These are phyloP conservation scores for Phytophthora tentaculata DNA, from an alignment of 352 stramenopile species.

Conservation along the genomic window DNA sequence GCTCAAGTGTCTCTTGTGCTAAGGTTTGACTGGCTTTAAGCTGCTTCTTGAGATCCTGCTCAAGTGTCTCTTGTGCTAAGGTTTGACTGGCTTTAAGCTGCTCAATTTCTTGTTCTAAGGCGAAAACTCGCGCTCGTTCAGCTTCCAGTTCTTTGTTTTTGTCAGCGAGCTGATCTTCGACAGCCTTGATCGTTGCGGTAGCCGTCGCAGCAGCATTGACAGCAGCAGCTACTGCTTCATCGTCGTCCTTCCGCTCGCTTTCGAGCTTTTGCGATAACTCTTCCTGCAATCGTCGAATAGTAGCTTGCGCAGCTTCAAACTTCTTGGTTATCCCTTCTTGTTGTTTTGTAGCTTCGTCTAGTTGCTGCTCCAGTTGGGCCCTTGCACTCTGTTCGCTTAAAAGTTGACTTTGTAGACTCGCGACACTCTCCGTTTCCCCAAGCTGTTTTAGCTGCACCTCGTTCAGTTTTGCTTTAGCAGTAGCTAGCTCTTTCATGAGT, in stretches of 20 bases:
- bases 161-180: slow-evolving; percentile 24
- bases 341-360: slow-evolving; percentile 33
- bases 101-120: slow-evolving; percentile 36
- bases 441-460: slow-evolving; percentile 27
- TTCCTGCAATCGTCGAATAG: slow-evolving; percentile 40
- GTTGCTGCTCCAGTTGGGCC: slow-evolving; percentile 27
- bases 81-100: slow-evolving; percentile 24
- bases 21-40: slow-evolving; percentile 16
- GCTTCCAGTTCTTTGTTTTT: slow-evolving; percentile 39
- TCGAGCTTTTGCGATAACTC: slow-evolving; percentile 35
- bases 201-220: slow-evolving; percentile 12
- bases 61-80: slow-evolving; percentile 22
- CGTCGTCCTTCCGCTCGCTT: slow-evolving; percentile 21
- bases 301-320: slow-evolving; percentile 40
- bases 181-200: slow-evolving; percentile 28
- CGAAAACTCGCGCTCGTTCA: slow-evolving; percentile 16
- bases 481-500: slow-evolving; percentile 29
- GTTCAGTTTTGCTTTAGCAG: slow-evolving; percentile 34
- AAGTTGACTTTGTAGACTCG: slow-evolving; percentile 27
- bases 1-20: slow-evolving; percentile 24
- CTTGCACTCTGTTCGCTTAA: slow-evolving; percentile 30
- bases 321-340: slow-evolving; percentile 27
- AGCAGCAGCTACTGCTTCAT: slow-evolving; percentile 26
- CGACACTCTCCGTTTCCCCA: slow-evolving; percentile 19
- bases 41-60: slow-evolving; percentile 34